These are phyloP conservation scores for Croton laevigatus DNA, from an alignment of 441 rosid genomes.

Conservation along the genomic window DNA sequence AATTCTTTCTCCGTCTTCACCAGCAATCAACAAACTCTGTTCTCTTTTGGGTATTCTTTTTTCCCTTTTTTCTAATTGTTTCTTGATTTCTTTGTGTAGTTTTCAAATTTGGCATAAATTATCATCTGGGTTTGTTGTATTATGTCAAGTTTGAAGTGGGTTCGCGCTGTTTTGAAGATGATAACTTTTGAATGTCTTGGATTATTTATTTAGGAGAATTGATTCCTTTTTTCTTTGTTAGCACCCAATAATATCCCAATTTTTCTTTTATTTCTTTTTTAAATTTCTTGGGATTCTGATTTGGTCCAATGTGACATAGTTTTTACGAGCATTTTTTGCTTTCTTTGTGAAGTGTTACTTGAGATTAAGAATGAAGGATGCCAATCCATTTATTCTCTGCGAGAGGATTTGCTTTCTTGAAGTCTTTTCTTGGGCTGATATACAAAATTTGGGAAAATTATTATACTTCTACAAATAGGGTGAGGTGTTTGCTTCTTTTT, in stretches of 20 bases:
- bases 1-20: slow-evolving; percentile 44
- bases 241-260: background rate
- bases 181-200: background rate
- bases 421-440: background rate
- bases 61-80: background rate
- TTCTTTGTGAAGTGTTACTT: slow-evolving; percentile 5
- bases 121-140: slow-evolving; percentile 24
- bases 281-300: background rate
- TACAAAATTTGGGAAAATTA: background rate
- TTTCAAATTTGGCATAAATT: slow-evolving; percentile 12
- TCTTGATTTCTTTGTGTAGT: background rate
- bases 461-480: background rate
- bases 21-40: slow-evolving; percentile 42
- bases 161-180: slow-evolving; percentile 17
- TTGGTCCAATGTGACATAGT: background rate
- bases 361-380: background rate
- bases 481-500: background rate
- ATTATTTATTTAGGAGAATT: background rate
- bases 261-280: background rate
- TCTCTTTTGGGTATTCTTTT: slow-evolving; percentile 71
- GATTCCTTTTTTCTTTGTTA: background rate
- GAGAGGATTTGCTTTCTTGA: background rate
- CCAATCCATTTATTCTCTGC: background rate
- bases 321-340: background rate
- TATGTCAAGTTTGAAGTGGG: slow-evolving; percentile 11